Evolutionary conservation across 345 rosid genomes (phyloP).

Genomic region (Conringia planisiliqua): DNA sequence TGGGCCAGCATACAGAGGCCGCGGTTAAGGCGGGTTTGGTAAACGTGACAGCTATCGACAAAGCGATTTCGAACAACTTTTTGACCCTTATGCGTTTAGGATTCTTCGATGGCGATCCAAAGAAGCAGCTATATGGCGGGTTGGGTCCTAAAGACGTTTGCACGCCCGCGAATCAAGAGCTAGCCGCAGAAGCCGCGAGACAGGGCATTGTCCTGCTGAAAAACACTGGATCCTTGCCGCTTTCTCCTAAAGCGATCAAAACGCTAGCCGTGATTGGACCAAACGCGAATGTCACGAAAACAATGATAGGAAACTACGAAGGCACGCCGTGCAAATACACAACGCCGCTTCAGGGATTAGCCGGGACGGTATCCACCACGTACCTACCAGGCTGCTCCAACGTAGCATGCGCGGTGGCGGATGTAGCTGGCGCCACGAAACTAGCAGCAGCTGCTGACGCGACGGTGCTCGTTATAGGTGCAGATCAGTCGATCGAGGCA

Average conservation of each 20-base stretch:
- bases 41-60: constrained; percentile 50
- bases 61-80: constrained; percentile 74
- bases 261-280: constrained; percentile 89
- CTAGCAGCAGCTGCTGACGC: constrained; percentile 67
- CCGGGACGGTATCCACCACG: constrained; percentile 50
- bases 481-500: constrained; percentile 70
- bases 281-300: constrained; percentile 81
- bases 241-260: constrained; percentile 54
- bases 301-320: constrained; percentile 97
- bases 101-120: constrained; percentile 89
- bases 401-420: constrained; percentile 62
- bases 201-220: constrained; percentile 93
- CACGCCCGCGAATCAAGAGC: constrained; percentile 59
- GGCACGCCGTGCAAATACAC: constrained; percentile 88
- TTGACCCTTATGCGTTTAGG: constrained; percentile 86
- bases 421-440: constrained; percentile 53
- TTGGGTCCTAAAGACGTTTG: constrained; percentile 86
- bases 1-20: constrained; percentile 67
- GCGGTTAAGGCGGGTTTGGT: constrained; percentile 72
- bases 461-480: constrained; percentile 70
- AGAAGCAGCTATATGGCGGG: constrained; percentile 61
- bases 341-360: constrained; percentile 74
- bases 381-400: constrained; percentile 70
- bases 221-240: constrained; percentile 63
- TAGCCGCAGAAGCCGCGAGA: constrained; percentile 86